A percentile compares a stretch with the other conserved stretches of the same genome.
phyloP scores from a whole-genome alignment of 495 filamentous ascomycete genomes.

The Xylaria venustula region DNA sequence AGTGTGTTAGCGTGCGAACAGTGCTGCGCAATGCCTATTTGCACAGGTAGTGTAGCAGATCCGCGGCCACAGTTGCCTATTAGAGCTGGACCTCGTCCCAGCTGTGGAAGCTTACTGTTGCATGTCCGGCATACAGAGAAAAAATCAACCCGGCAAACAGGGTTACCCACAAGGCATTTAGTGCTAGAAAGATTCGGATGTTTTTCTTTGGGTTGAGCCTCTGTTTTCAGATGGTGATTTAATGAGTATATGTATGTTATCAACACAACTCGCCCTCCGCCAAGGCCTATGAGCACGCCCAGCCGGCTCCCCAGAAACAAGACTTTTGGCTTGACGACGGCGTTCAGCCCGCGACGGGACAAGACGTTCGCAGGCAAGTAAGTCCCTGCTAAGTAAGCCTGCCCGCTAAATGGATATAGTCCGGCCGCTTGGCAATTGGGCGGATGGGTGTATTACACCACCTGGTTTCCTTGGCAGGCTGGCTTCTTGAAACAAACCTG shows the following conservation, averaged over 20 bases:
- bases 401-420: too few relatives aligned
- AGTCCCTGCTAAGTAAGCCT: constrained; percentile 7
- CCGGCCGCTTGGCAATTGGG: too few relatives aligned
- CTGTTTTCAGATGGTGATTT: too few relatives aligned
- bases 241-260: not conserved
- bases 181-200: too few relatives aligned
- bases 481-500: not conserved
- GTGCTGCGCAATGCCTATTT: not conserved
- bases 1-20: not conserved
- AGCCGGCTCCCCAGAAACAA: constrained; percentile 7
- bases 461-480: not conserved
- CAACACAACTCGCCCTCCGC: not conserved
- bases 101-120: constrained; percentile 8
- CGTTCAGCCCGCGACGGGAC: not conserved
- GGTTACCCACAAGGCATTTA: not conserved
- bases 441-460: not conserved
- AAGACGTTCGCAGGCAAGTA: constrained; percentile 7
- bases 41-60: not conserved
- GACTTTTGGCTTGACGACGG: constrained; percentile 12
- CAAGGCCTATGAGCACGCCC: constrained; percentile 8
- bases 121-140: not conserved
- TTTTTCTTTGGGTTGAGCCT: too few relatives aligned
- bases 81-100: not conserved
- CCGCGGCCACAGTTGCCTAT: not conserved
- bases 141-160: not conserved